Percentiles rank a stretch among this genome's conserved stretches.
Evolutionary conservation across 768 basidiomycete genomes (phyloP).

Genomic region (Tubosaeta brunneosetosa): DNA sequence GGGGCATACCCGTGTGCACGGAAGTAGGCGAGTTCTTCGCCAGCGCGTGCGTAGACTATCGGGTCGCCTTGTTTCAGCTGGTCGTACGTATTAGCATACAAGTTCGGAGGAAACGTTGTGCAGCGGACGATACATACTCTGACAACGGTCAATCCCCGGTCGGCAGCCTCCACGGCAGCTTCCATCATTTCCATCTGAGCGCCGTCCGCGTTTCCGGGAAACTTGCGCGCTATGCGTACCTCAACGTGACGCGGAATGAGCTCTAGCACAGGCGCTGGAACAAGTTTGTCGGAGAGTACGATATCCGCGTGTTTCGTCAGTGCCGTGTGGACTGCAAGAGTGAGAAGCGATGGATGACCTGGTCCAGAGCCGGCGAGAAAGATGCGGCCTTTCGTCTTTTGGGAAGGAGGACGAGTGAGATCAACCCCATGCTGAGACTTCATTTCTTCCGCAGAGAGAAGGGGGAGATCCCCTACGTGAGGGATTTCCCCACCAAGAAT

Average conservation of each 20-base stretch:
- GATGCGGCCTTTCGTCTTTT: conserved; percentile 55
- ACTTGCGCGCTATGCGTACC: conserved; percentile 91
- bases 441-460: conserved; percentile 31
- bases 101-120: neutral
- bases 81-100: neutral
- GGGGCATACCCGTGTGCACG: conserved; percentile 79
- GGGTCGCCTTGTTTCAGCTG: conserved; percentile 98
- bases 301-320: conserved; percentile 79
- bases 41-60: conserved; percentile 87
- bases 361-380: conserved; percentile 92
- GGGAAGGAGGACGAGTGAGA: conserved; percentile 14
- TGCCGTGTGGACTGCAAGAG: conserved; percentile 76
- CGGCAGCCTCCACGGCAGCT: conserved; percentile 79
- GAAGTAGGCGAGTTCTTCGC: conserved; percentile 94
- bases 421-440: conserved; percentile 30
- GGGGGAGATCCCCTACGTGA: conserved; percentile 5
- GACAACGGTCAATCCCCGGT: conserved; percentile 78
- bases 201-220: conserved; percentile 94
- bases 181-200: conserved; percentile 96
- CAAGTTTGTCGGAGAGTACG: conserved; percentile 94
- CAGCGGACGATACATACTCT: conserved; percentile 47
- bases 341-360: conserved; percentile 90
- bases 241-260: conserved; percentile 71
- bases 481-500: conserved; percentile 43
- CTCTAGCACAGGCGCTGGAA: conserved; percentile 80